Base-by-base conservation (phyloP, 176 grass and related monocot genomes). In the Aegilops tauschii region DNA sequence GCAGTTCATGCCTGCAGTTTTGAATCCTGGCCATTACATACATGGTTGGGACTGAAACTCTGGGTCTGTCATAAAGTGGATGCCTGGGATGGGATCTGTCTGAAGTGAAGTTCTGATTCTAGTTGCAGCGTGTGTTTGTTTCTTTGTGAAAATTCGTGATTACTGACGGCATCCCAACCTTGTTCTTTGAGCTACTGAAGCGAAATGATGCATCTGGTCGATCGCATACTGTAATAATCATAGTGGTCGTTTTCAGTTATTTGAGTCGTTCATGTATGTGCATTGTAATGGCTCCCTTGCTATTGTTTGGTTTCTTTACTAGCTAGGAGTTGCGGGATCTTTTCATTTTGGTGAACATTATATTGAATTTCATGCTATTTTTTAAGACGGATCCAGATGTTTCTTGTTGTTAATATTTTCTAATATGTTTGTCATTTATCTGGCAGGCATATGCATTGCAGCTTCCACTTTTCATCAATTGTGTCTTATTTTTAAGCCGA, bases 401-500 rank as follows among this genome's bases (percentile, higher is more conserved):
- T 84, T 80, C 45, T 45, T 1, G 31, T 79, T 58, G 50, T 59
- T 66, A 20, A 47, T n/a, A 69, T 78, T 47, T 28, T 45, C 36
- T 63, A 25, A 20, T 73, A 66, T 66, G 32, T 29, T 61, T 76
- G 23, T 65, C 63, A 50, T 81, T 13, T 82, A 45, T 90, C 40
- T 88, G 77, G 82, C 86, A 98, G 97, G 84, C 93, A 37, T 98
- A 94, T 6, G 82, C 97, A 42, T 84, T 98, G 73, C 94, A 98
- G 61, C 90, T 98, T 91, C 97, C 95, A 86, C 92, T 98, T 39
- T 96, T 96, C 79, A 91, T 98, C 82, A 98, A 93, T 23, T 88
- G 88, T 27, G 74, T 98, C 30, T 91, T 98, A 69, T 98, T 98
- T 91, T 86, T 98, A 79, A 98, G 97, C 71, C 86, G 94, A n/a